Evolutionary conservation across 345 rosid genomes (phyloP).

Genomic region (Atalantia buxifolia): DNA sequence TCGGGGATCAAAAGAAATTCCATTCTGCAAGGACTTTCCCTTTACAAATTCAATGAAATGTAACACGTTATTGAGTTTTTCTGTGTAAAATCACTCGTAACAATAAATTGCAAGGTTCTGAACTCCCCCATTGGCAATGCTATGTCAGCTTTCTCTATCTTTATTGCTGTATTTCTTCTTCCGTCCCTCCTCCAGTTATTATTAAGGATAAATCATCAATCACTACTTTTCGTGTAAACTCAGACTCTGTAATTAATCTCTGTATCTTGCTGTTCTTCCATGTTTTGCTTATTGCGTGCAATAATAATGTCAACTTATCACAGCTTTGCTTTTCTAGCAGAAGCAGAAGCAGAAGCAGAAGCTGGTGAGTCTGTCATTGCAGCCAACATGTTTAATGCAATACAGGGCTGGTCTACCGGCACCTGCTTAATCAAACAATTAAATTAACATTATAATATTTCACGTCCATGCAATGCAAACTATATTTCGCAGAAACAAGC

Average conservation of each 20-base stretch:
- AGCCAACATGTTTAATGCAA: slow-evolving; percentile 74
- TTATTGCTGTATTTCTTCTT: neutral
- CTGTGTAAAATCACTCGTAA: neutral
- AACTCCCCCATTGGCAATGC: too few relatives aligned
- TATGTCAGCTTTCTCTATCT: neutral
- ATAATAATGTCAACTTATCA: neutral
- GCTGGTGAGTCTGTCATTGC: slow-evolving; percentile 69
- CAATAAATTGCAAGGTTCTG: neutral
- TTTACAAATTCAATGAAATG: neutral
- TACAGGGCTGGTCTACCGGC: slow-evolving; percentile 86
- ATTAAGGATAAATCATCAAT: neutral
- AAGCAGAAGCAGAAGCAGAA: neutral
- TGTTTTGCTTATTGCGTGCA: neutral
- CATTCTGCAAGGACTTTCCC: neutral
- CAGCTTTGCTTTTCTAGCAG: neutral
- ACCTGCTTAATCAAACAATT: slow-evolving; percentile 44
- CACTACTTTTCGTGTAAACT: neutral
- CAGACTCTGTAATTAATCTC: neutral
- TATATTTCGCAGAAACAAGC: neutral
- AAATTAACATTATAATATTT: neutral
- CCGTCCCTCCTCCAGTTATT: neutral
- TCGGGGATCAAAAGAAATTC: too few relatives aligned
- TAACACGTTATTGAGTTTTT: neutral
- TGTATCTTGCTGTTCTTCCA: neutral
- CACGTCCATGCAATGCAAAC: neutral